A percentile compares a stretch with the other conserved stretches of the same genome.
Conservation (phyloP, 2,329 filamentous ascomycete species). For the Ophiostoma pallidulum region DNA sequence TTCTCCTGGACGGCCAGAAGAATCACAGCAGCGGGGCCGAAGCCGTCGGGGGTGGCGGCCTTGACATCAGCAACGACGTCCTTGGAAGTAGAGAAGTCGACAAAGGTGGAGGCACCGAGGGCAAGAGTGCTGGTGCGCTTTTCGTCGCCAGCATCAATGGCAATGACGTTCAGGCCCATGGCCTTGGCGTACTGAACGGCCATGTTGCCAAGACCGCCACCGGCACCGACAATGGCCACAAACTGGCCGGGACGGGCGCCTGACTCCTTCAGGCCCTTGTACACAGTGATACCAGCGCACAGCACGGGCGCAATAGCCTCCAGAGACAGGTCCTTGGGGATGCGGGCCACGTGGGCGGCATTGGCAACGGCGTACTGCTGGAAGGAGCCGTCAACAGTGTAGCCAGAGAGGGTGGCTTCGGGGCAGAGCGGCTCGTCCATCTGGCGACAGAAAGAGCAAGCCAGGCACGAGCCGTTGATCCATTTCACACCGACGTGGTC, state of each 20-base stretch:
- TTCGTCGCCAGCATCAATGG: constrained; percentile 34
- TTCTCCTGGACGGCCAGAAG: constrained; percentile 80
- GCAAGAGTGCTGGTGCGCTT: constrained; percentile 51
- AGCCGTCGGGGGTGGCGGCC: constrained; percentile 65
- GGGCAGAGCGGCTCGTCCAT: constrained; percentile 76
- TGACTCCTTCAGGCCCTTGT: constrained; percentile 30
- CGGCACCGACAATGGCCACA: constrained; percentile 35
- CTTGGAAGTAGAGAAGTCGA: constrained; percentile 70
- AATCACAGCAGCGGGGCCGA: constrained; percentile 80
- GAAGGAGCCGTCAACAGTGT: constrained; percentile 88
- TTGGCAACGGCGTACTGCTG: constrained; percentile 88
- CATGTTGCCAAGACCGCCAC: constrained; percentile 42
- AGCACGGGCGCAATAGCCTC: constrained; percentile 54
- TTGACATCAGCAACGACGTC: constrained; percentile 80
- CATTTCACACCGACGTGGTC: constrained; percentile 87
- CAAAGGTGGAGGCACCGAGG: constrained; percentile 62
- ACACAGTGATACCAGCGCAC: constrained; percentile 40
- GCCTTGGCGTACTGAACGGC: constrained; percentile 37
- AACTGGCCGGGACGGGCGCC: constrained; percentile 28
- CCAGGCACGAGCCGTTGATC: constrained; percentile 80
- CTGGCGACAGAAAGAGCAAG: constrained; percentile 74
- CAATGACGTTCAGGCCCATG: constrained; percentile 33
- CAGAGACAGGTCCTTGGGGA: constrained; percentile 67
- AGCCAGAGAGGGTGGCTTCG: constrained; percentile 68
- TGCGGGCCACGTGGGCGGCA: constrained; percentile 71